These are phyloP conservation scores for Monilinia vaccinii-corymbosi DNA, from an alignment of 2,329 filamentous ascomycete species.

Conservation along the genomic window DNA sequence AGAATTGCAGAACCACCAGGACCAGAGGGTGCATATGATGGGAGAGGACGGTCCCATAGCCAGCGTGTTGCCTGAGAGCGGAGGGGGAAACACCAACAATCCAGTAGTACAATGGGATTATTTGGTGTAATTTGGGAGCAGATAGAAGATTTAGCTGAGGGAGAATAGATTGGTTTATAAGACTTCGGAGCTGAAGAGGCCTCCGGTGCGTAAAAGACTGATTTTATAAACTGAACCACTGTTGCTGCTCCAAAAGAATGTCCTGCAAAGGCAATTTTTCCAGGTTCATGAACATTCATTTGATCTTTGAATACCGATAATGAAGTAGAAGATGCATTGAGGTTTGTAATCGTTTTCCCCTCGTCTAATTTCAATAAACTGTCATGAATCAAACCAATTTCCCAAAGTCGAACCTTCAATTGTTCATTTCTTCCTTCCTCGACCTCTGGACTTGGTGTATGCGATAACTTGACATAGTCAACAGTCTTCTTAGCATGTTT, in stretches of 20 bases:
- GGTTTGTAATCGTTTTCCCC: constrained; percentile 40
- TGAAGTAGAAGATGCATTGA: constrained; percentile 41
- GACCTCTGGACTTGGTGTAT: constrained; percentile 55
- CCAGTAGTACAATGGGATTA: constrained; percentile 60
- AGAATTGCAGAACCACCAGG: constrained; percentile 52
- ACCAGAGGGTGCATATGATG: constrained; percentile 48
- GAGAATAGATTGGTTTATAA: constrained; percentile 53
- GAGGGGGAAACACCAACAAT: constrained; percentile 73
- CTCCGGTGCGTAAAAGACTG: constrained; percentile 53
- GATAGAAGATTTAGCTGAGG: constrained; percentile 46
- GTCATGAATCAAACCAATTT: constrained; percentile 62
- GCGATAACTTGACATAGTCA: constrained; percentile 44
- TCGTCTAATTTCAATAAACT: constrained; percentile 58
- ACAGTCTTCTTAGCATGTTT: constrained; percentile 27
- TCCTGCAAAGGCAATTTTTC: constrained; percentile 65
- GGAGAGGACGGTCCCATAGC: constrained; percentile 65
- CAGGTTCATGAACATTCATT: constrained; percentile 61
- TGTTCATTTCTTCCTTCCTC: constrained; percentile 62
- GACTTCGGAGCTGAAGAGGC: constrained; percentile 36
- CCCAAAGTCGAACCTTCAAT: constrained; percentile 68
- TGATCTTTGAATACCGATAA: constrained; percentile 50
- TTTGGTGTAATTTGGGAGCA: constrained; percentile 57
- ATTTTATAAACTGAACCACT: constrained; percentile 69
- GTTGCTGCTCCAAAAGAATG: constrained; percentile 77
- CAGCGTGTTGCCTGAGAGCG: constrained; percentile 51